phyloP scores from a whole-genome alignment of 1,284 basidiomycete species.

The Veloporphyrellus conicus region DNA sequence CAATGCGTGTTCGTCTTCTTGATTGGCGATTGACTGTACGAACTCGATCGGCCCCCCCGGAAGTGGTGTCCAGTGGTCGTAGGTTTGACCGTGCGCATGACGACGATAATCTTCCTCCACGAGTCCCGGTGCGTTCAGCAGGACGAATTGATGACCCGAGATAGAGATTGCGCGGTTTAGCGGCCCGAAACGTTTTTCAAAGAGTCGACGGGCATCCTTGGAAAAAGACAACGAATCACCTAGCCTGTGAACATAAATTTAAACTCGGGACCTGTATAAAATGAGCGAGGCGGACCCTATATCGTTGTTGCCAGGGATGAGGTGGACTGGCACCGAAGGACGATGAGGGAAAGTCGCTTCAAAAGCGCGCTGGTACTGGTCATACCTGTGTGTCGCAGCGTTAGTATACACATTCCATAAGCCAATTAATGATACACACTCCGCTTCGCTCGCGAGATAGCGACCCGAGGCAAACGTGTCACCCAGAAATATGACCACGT shows the following conservation, averaged over 20 bases:
- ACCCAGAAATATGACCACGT: slow-evolving; percentile 78
- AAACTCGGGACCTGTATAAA: neutral
- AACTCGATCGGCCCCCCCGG: slow-evolving; percentile 67
- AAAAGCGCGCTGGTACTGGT: slow-evolving; percentile 63
- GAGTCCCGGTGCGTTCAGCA: slow-evolving; percentile 72
- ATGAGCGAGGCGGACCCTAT: slow-evolving; percentile 50
- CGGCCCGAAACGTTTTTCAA: slow-evolving; percentile 62
- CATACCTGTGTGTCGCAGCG: slow-evolving; percentile 49
- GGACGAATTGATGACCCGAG: slow-evolving; percentile 67
- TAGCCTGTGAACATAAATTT: slow-evolving; percentile 40
- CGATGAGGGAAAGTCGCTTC: slow-evolving; percentile 57
- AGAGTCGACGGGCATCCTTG: slow-evolving; percentile 57
- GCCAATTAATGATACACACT: slow-evolving; percentile 62
- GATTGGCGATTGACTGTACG: slow-evolving; percentile 48
- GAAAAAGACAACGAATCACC: slow-evolving; percentile 58
- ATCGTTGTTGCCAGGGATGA: slow-evolving; percentile 87
- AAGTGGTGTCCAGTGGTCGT: slow-evolving; percentile 55
- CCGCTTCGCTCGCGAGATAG: slow-evolving; percentile 54
- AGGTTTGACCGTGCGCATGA: slow-evolving; percentile 41
- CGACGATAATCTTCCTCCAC: slow-evolving; percentile 78
- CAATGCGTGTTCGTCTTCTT: slow-evolving; percentile 17
- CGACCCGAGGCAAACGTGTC: slow-evolving; percentile 86
- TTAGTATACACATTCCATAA: neutral
- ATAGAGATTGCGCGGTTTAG: slow-evolving; percentile 52
- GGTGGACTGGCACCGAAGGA: slow-evolving; percentile 49